Evolutionary conservation across 2,329 filamentous ascomycete species (phyloP), one percentile per base, ranked within the genome.

Genomic region (Aspergillus spinulosporus): DNA sequence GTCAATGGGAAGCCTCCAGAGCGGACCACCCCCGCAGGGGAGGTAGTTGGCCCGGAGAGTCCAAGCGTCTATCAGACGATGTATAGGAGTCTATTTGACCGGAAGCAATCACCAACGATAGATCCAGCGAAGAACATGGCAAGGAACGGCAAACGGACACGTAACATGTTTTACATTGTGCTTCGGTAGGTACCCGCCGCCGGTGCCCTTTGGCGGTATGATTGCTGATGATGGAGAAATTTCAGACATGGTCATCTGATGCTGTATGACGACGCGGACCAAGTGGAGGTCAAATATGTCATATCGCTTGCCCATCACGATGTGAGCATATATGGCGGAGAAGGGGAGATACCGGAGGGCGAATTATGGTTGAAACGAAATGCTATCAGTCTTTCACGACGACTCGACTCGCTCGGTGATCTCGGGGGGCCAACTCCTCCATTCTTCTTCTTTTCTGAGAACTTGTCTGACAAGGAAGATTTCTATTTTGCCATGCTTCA

Each of bases 11-110:
- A 93, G 75, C 92, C 92, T 4, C 92, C 93, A 57, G 92, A 96
- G 76, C 84, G 91, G 58, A 85, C 87, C 32, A 93, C 90, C 0
- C 90, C 92, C 4, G 84, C 90, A 9, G 91, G 90, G 14, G 86
- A 88, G 55, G 88, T 89, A 12, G 86, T 94, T 44, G 85, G 88
- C 34, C 80, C 88, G 42, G 88, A 92, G 55, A 96, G 91, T 68
- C 92, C 89, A 55, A 97, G 93, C 72, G 93, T 99, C 37, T 97
- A 97, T 74, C 94, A 97, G 81, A 89, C 89, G 72, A 97, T 99
- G 91, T 99, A 99, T 76, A 82, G 92, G 70, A 96, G 89, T 72
- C 88, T 99, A 59, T 97, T 99, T 71, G 92, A 96, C 66, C 84
- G 93, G 67, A 92, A 88, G 67, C 80, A 80, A 61, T 74, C 74